Evolutionary conservation across 176 grass and related monocot genomes (phyloP), one percentile per base, ranked within the genome.

Genomic region (Carex parvula): DNA sequence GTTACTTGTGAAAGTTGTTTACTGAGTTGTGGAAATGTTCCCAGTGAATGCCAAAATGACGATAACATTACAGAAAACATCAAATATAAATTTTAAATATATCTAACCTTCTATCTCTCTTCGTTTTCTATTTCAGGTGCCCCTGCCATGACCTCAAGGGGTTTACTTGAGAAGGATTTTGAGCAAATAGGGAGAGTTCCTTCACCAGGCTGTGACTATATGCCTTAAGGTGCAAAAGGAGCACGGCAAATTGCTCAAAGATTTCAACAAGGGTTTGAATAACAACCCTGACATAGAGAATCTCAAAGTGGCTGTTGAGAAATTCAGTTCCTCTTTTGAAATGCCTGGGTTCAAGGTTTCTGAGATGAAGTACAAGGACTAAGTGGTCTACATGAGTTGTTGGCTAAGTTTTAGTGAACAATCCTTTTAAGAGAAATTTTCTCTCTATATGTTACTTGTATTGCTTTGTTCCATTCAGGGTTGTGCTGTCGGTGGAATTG

Each of bases 291-390:
- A 95, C 15, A 98, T 93, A 0, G 89, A 93, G 74, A 85, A 83
- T 72, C 89, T 98, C 29, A 98, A 88, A 78, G 83, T 16, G 0
- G 75, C 90, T n/a, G 95, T 98, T 0, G 89, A 95, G 84, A 98
- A 93, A 88, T 98, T 98, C 2, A 83, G 92, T 0, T 62, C 85
- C 74, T 93, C 92, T 10, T 98, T 98, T 3, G 95, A 98, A 75
- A 98, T 98, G 95, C 95, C 95, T 1, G 95, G 95, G 22, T 98
- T 98, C 83, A 86, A 85, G 6, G 87, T 95, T 72, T 91, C 44
- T 46, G 86, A 85, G 80, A 98, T 98, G 95, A 98, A 98, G 89
- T 98, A 90, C 91, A 90, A 93, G 88, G 89, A 94, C 50, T 97
- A 81, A 66, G 15, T 17, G 21, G 6, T 64, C 41, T 66, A 83